Evolutionary conservation across 116 monocot species (phyloP), one percentile per base, ranked within the genome.

Genomic region (Iris pallida): DNA sequence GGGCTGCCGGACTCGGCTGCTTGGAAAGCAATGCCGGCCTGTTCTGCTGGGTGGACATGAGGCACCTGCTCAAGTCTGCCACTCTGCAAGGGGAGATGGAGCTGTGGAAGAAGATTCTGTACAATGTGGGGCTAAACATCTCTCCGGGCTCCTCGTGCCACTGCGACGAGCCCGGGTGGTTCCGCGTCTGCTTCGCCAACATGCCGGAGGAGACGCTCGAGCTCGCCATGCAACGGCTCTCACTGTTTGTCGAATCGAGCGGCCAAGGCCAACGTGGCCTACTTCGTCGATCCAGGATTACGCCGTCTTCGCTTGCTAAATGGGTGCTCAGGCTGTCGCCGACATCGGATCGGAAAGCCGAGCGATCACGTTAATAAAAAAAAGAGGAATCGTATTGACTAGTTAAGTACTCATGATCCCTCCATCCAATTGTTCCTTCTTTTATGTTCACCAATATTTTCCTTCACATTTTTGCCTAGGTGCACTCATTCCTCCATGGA

Each of bases 1-100:
- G 13, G 4, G 20, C 53, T 12, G 69, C 67, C 7, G 76, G 84
- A 4, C 84, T 85, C 58, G 6, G 60, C 16, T 72, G 72, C 47
- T 53, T 72, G 40, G 62, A 72, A 6, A 59, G 63, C 15, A 72
- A 72, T 48, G 72, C 53, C 16, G 72, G 72, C 13, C 66, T 84
- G 20, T 88, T 88, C 69, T 78, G 75, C 42, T 88, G 84, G 88
- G 82, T 89, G 89, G 78, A 89, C 64, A 45, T 89, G 56, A 42
- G 85, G 19, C 43, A 8, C 12, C 44, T 89, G 20, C 74, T 89
- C 2, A 49, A 72, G 57, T 69, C 70, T 16, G 45, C 18, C 5
- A 85, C 80, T 3, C 48, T 15, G 0, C 80, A 82, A 0, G 77
- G 19, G 42, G 89, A 89, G 75, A 60, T 70, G n/a, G 74, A 71